These are phyloP conservation scores for Kregervanrija delftensis DNA, from an alignment of 805 yeast species.

Conservation along the genomic window DNA sequence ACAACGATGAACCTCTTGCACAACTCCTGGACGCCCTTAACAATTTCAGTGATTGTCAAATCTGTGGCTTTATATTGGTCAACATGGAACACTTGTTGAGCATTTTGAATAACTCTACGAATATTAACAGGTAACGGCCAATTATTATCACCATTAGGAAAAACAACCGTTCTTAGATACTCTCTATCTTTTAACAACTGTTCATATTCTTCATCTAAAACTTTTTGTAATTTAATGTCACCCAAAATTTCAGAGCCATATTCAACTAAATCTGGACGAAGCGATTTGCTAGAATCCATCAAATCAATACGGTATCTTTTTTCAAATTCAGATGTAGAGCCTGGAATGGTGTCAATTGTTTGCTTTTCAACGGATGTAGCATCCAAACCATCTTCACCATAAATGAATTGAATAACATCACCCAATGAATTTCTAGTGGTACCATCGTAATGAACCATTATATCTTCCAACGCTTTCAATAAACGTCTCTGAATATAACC, in stretches of 20 bases:
- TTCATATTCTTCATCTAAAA: slow-evolving; percentile 76
- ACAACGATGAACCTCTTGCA: slow-evolving; percentile 65
- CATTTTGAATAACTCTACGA: slow-evolving; percentile 93
- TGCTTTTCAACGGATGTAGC: slow-evolving; percentile 98
- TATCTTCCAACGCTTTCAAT: slow-evolving; percentile 77
- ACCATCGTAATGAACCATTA: slow-evolving; percentile 68
- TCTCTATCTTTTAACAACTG: slow-evolving; percentile 74
- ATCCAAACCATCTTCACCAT: slow-evolving; percentile 99
- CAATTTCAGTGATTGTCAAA: slow-evolving; percentile 75
- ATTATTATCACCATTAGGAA: slow-evolving; percentile 87
- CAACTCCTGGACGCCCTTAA: slow-evolving; percentile 61
- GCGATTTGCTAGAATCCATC: slow-evolving; percentile 52
- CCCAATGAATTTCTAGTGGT: slow-evolving; percentile 97
- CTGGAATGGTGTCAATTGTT: slow-evolving; percentile 91
- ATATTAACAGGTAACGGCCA: slow-evolving; percentile 98
- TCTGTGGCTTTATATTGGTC: slow-evolving; percentile 90
- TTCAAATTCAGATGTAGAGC: slow-evolving; percentile 79
- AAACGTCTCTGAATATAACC: slow-evolving; percentile 95
- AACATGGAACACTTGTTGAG: slow-evolving; percentile 93
- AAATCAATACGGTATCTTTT: slow-evolving; percentile 81
- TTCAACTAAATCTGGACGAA: slow-evolving; percentile 72
- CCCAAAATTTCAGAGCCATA: slow-evolving; percentile 89
- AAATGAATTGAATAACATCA: slow-evolving; percentile 89
- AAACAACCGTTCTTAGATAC: slow-evolving; percentile 71
- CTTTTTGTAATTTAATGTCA: slow-evolving; percentile 72